phyloP scores from a whole-genome alignment of 768 basidiomycete genomes.

The Lactarius vividus region DNA sequence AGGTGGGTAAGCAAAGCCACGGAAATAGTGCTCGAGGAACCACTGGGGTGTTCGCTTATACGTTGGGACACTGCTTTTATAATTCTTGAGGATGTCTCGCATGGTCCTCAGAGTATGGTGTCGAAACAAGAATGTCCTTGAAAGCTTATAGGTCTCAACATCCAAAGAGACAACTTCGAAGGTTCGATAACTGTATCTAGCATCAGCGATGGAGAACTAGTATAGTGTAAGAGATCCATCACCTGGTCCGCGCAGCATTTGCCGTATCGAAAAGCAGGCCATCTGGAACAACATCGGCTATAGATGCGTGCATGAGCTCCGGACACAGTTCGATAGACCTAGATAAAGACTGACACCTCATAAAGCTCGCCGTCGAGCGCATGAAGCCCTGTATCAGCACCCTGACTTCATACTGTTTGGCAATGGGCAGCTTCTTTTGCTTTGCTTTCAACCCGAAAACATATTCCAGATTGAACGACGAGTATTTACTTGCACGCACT shows the following conservation, averaged over 20 bases:
- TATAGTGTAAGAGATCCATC: constrained; percentile 15
- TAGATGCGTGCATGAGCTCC: not conserved
- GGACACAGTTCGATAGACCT: not conserved
- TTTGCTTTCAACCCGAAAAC: constrained; percentile 5
- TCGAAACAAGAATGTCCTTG: constrained; percentile 51
- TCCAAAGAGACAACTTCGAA: constrained; percentile 51
- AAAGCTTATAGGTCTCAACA: constrained; percentile 39
- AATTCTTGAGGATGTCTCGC: constrained; percentile 40
- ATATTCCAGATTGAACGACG: not conserved
- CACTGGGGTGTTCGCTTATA: constrained; percentile 47
- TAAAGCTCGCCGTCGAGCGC: constrained; percentile 40
- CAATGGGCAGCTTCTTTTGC: not conserved
- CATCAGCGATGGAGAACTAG: not conserved
- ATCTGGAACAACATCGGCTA: constrained; percentile 34
- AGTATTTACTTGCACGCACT: constrained; percentile 27
- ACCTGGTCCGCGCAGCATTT: constrained; percentile 33
- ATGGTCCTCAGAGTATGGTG: constrained; percentile 51
- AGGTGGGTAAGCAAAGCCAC: constrained; percentile 30
- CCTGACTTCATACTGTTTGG: not conserved
- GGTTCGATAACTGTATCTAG: constrained; percentile 37
- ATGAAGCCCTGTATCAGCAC: constrained; percentile 17
- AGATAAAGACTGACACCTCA: constrained; percentile 36
- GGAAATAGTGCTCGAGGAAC: constrained; percentile 46
- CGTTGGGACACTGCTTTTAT: constrained; percentile 34
- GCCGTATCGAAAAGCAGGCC: constrained; percentile 35